Evolutionary conservation across 768 basidiomycete species (phyloP), one percentile per base, ranked within the genome.

Genomic region (Pisolithus orientalis): DNA sequence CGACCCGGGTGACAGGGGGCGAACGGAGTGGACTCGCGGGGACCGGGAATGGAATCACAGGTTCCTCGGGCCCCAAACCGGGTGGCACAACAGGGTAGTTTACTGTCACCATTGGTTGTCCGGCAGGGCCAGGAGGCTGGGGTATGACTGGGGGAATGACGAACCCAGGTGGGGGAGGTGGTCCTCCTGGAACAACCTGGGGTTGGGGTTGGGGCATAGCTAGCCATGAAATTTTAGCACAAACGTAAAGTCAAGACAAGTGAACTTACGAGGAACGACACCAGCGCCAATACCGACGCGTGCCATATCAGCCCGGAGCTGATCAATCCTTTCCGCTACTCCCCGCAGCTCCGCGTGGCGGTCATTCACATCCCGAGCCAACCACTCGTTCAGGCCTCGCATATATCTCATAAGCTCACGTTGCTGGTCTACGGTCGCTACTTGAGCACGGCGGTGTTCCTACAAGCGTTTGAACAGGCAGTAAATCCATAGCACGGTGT

Each of bases 401-500:
- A 93, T 84, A 58, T 93, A 91, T 49, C 85, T 72, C 80, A 88
- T 88, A 47, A 90, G 70, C 62, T 87, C 87, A 38, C 87, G 77
- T 57, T 88, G 87, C 60, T 91, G 87, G 44, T 87, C 84, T 13
- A 90, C 78, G 27, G 85, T 85, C 0, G 86, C 87, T 17, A 81
- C 66, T 64, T 88, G 85, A 1, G 85, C 85, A 5, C 80, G 66
- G 4, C 84, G 84, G 65, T 87, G 89, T 71, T 90, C 85, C 89
- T 91, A 57, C 3, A 44, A 17, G 49, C 49, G 47, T 49, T 58
- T 54, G 47, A 57, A 27, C 37, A 49, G 16, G 49, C 49, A 13
- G 46, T 37, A 25, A n/a, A 39, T 7, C n/a, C 51, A 38, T 17
- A 55, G 13, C 34, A 40, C 11, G 34, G 45, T 50, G 53, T 59